Evolutionary conservation across 2,329 filamentous ascomycete species (phyloP).

Genomic region (Ceratocystis variospora): DNA sequence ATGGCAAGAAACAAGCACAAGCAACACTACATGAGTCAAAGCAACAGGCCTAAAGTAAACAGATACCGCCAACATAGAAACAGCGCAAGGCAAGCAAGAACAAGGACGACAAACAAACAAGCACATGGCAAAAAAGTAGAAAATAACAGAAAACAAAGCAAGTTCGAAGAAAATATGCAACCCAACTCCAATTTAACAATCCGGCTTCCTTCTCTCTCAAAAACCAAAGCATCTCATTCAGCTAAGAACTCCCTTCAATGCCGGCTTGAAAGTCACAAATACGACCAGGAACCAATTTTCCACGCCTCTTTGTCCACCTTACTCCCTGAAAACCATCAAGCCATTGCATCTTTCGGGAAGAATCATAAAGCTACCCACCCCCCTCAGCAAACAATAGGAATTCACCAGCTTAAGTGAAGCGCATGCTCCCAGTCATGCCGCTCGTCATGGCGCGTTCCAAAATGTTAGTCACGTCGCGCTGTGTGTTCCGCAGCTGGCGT

Average conservation of each 20-base stretch:
- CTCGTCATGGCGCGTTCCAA: slow-evolving; percentile 27
- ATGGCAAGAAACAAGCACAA: slow-evolving; percentile 5
- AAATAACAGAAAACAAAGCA: neutral
- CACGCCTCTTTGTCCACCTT: neutral
- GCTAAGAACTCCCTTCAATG: too few species aligned
- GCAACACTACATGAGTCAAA: neutral
- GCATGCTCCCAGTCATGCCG: slow-evolving; percentile 31
- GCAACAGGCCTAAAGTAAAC: neutral
- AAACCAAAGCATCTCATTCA: neutral
- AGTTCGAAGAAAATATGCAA: slow-evolving; percentile 7
- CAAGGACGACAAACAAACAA: neutral
- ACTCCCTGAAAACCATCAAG: neutral
- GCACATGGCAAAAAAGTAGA: neutral
- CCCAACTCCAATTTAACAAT: neutral
- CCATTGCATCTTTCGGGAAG: neutral
- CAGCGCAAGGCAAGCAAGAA: slow-evolving; percentile 3
- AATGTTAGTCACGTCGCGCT: slow-evolving; percentile 33
- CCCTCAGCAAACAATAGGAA: neutral
- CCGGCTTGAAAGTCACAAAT: neutral
- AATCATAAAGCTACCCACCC: neutral
- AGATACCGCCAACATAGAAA: slow-evolving; percentile 5
- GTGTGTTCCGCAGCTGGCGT: slow-evolving; percentile 31
- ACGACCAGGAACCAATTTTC: neutral
- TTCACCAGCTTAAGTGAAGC: slow-evolving; percentile 32
- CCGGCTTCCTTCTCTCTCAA: neutral